A percentile compares a stretch with the other conserved stretches of the same genome.
These are phyloP conservation scores for Kalmanozyma brasiliensis DNA, from an alignment of 1,284 basidiomycete genomes.

Conservation along the genomic window DNA sequence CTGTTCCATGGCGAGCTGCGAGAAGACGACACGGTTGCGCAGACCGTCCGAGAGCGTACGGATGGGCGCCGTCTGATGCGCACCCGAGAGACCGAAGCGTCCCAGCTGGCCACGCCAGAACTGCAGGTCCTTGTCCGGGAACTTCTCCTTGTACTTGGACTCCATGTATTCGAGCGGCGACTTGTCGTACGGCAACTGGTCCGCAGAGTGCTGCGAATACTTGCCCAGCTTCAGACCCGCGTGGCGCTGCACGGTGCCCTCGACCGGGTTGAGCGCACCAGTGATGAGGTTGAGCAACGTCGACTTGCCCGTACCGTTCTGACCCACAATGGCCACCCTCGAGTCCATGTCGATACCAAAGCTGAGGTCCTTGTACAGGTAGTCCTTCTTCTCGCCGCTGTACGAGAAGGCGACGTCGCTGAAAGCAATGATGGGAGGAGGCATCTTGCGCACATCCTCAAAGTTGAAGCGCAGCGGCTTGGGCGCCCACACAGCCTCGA, in stretches of 20 bases:
- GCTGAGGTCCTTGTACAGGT: slow-evolving; percentile 85
- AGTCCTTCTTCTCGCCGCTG: slow-evolving; percentile 83
- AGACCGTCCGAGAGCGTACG: slow-evolving; percentile 91
- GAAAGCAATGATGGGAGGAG: slow-evolving; percentile 97
- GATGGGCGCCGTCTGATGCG: slow-evolving; percentile 93
- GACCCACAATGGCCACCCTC: slow-evolving; percentile 94
- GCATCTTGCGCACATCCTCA: slow-evolving; percentile 91
- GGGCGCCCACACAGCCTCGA: slow-evolving; percentile 84
- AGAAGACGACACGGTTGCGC: slow-evolving; percentile 91
- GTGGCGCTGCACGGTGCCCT: slow-evolving; percentile 90
- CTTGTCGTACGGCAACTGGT: slow-evolving; percentile 95
- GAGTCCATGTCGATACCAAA: slow-evolving; percentile 91
- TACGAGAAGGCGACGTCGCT: slow-evolving; percentile 94
- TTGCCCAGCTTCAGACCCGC: slow-evolving; percentile 84
- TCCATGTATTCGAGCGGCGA: slow-evolving; percentile 96
- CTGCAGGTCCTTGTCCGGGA: slow-evolving; percentile 91
- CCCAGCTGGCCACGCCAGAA: slow-evolving; percentile 95
- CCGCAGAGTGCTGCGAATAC: slow-evolving; percentile 98
- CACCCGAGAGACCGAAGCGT: slow-evolving; percentile 91
- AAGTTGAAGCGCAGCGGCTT: slow-evolving; percentile 90
- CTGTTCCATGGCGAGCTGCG: slow-evolving; percentile 75
- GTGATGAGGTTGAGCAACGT: slow-evolving; percentile 96
- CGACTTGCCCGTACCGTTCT: slow-evolving; percentile 97
- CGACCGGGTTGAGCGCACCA: slow-evolving; percentile 79
- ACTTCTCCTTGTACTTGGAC: slow-evolving; percentile 73